Evolutionary conservation across 140 eudicot species (phyloP), one percentile per base, ranked within the genome.

Genomic region (Cichorium intybus): DNA sequence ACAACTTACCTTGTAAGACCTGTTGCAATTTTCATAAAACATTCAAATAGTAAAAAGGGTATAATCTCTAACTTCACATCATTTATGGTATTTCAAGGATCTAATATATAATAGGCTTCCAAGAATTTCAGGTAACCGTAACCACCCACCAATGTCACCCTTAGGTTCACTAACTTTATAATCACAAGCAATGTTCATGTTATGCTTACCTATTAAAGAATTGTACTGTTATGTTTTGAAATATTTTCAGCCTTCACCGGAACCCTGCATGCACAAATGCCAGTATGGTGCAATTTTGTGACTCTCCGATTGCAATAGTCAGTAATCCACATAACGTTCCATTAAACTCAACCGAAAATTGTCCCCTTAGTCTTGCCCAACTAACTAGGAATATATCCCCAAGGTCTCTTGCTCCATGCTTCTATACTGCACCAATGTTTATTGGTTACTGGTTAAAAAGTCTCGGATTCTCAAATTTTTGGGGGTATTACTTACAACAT

Each of bases 381-480:
- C 57, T 18, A 66, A 77, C 52, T 87, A 24, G 29, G 94, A 91
- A 69, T 83, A 81, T 34, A 89, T n/a, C 87, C 21, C 94, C 84
- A 0, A 71, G 78, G 61, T 81, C 88, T 66, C 85, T 94, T 46
- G n/a, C 2, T 33, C 68, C 15, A 50, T 88, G 96, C 70, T 77
- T 77, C 64, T 91, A 96, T 66, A 85, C 88, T 31, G 95, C 82
- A 20, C 97, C 97, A 3, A 34, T 91, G 24, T 47, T 70, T 41
- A 79, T 91, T 18, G 95, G 79, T 15, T 91, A 82, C 64, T 88
- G 96, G 66, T 67, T 91, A 65, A 91, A 87, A 66, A 87, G 96
- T 48, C 97, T 96, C 11, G 95, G 95, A 10, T 78, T 91, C 70
- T 75, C 72, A 0, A 80, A 85, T 72, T 91, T 91, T 61, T 46